phyloP scores from a whole-genome alignment of 441 rosid genomes.

The Mallotus repandus region DNA sequence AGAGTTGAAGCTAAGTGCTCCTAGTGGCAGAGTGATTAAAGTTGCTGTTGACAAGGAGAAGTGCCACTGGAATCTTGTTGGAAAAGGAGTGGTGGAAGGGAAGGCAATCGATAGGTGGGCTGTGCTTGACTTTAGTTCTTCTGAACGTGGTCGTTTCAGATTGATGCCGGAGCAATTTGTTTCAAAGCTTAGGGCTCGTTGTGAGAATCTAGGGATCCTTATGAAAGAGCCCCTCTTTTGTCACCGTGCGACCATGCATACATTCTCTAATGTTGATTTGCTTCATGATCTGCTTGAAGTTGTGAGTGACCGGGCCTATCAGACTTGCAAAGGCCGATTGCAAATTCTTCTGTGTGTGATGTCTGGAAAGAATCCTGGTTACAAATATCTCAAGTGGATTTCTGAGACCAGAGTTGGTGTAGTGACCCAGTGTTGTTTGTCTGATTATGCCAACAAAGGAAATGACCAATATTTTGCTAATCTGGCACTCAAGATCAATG shows the following conservation, averaged over 20 bases:
- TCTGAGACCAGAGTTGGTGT: conserved; percentile 72
- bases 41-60: conserved; percentile 56
- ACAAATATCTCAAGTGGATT: conserved; percentile 77
- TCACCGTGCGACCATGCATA: conserved; percentile 40
- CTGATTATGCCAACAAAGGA: conserved; percentile 35
- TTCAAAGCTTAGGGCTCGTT: conserved; percentile 40
- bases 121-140: conserved; percentile 54
- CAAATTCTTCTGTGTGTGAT: conserved; percentile 72
- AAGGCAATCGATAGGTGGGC: conserved; percentile 65
- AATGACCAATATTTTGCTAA: conserved; percentile 66
- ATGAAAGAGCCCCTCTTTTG: conserved; percentile 47
- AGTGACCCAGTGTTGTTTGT: conserved; percentile 79
- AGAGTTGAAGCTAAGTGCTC: conserved; percentile 46
- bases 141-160: conserved; percentile 25
- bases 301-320: conserved; percentile 29
- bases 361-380: conserved; percentile 59
- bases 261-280: conserved; percentile 35
- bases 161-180: conserved; percentile 36
- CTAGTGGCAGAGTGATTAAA: conserved; percentile 37
- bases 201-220: conserved; percentile 55
- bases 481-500: conserved; percentile 80
- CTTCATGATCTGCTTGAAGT: conserved; percentile 44
- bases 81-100: conserved; percentile 63
- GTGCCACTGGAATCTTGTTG: conserved; percentile 81
- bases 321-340: conserved; percentile 31